Evolutionary conservation across 768 basidiomycete species (phyloP).

Genomic region (Termitomyces sp.): DNA sequence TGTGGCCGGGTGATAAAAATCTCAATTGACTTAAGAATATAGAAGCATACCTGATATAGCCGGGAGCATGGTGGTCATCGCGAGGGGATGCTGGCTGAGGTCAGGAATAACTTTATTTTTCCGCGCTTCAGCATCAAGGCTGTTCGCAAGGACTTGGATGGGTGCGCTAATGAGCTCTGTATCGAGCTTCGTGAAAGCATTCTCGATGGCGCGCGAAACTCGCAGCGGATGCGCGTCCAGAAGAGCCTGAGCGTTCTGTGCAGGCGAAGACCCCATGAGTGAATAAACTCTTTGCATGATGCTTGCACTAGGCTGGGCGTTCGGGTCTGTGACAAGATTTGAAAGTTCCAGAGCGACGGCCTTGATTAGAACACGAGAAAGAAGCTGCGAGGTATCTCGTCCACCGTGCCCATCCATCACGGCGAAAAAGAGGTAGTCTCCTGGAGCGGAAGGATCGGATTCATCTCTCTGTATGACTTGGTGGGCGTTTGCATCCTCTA

Average conservation of each 20-base stretch:
- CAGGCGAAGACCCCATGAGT: conserved; percentile 27
- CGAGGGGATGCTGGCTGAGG: conserved; percentile 65
- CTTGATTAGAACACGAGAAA: conserved; percentile 80
- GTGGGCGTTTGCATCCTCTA: conserved; percentile 83
- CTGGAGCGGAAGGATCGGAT: conserved; percentile 51
- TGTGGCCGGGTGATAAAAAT: conserved; percentile 17
- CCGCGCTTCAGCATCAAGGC: conserved; percentile 42
- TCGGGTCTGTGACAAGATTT: conserved; percentile 36
- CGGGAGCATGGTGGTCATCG: conserved; percentile 67
- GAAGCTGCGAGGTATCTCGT: conserved; percentile 73
- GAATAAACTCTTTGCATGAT: conserved; percentile 33
- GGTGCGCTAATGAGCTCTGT: conserved; percentile 78
- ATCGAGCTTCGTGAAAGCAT: conserved; percentile 81
- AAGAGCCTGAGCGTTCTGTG: conserved; percentile 15
- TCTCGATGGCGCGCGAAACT: conserved; percentile 63
- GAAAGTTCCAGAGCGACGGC: conserved; percentile 76
- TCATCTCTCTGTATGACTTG: conserved; percentile 61
- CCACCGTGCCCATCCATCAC: conserved; percentile 93
- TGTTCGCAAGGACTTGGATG: conserved; percentile 59
- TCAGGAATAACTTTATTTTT: conserved; percentile 54
- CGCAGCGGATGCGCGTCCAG: conserved; percentile 39
- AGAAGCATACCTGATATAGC: conserved; percentile 61
- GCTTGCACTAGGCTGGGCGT: conserved; percentile 21
- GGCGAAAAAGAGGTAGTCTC: conserved; percentile 78
- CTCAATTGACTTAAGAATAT: background rate